Evolutionary conservation across 352 stramenopile genomes (phyloP).

Genomic region (Lagenidium giganteum): DNA sequence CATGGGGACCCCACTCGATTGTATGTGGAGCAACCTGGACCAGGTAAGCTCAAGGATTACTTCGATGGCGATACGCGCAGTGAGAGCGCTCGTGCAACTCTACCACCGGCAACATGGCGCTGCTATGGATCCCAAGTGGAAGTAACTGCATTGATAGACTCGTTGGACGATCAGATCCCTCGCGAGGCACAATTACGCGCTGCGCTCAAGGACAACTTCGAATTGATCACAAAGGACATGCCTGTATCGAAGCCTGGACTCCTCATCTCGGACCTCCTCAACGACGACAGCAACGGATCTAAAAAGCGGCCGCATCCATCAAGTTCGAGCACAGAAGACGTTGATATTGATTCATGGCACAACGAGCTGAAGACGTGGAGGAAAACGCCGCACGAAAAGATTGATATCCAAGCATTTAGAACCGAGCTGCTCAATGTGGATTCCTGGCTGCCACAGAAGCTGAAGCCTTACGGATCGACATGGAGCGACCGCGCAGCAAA

Average conservation of each 20-base stretch:
- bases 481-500: slow-evolving; percentile 45
- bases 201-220: slow-evolving; percentile 58
- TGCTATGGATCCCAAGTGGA: slow-evolving; percentile 63
- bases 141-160: slow-evolving; percentile 49
- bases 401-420: slow-evolving; percentile 43
- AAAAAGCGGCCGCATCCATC: slow-evolving; percentile 37
- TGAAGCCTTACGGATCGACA: slow-evolving; percentile 54
- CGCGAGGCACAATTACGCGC: slow-evolving; percentile 42
- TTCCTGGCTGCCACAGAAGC: slow-evolving; percentile 50
- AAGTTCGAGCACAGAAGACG: slow-evolving; percentile 1
- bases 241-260: slow-evolving; percentile 63
- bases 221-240: slow-evolving; percentile 56
- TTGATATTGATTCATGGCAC: slow-evolving; percentile 47
- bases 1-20: slow-evolving; percentile 55
- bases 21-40: slow-evolving; percentile 63
- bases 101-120: slow-evolving; percentile 55
- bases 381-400: slow-evolving; percentile 34
- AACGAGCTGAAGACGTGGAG: slow-evolving; percentile 52
- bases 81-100: slow-evolving; percentile 17
- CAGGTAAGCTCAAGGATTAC: slow-evolving; percentile 36
- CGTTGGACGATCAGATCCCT: slow-evolving; percentile 41
- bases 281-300: slow-evolving; percentile 35
- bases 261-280: slow-evolving; percentile 70
- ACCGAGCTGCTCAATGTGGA: slow-evolving; percentile 55
- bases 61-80: slow-evolving; percentile 25